Conservation (phyloP, 2,329 filamentous ascomycete genomes). For the Aspergillus tanneri region DNA sequence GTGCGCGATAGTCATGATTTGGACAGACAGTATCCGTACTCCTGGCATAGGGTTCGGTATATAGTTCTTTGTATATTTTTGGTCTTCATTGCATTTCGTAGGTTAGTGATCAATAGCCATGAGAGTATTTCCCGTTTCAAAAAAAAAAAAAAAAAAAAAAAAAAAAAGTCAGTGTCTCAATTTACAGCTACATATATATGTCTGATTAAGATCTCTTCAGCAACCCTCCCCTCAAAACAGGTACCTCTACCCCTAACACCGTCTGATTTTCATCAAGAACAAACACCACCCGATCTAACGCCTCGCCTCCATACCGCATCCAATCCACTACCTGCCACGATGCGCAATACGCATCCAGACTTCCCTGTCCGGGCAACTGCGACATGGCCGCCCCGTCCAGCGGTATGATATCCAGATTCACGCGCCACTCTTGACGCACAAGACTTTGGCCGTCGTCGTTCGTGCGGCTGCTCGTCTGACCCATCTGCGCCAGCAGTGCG, state of each 20-base stretch:
- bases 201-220: neutral
- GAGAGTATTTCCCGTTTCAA: too few relatives aligned
- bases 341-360: constrained; percentile 26
- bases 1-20: too few relatives aligned
- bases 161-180: constrained; percentile 3
- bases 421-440: constrained; percentile 22
- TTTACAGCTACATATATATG: neutral
- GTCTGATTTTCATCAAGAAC: constrained; percentile 23
- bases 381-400: constrained; percentile 20
- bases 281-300: constrained; percentile 36
- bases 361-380: constrained; percentile 28
- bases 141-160: constrained; percentile 13
- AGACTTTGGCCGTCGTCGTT: neutral
- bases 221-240: constrained; percentile 33
- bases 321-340: constrained; percentile 38
- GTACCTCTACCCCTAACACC: constrained; percentile 35
- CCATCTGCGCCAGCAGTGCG: neutral
- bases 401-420: constrained; percentile 22
- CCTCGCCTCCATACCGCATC: constrained; percentile 38
- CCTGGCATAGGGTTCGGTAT: too few relatives aligned
- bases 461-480: neutral
- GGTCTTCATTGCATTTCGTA: too few relatives aligned
- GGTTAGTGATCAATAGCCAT: too few relatives aligned
- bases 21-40: too few relatives aligned
- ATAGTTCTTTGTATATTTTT: too few relatives aligned